Evolutionary conservation across 1,284 basidiomycete species (phyloP), one percentile per base, ranked within the genome.

Genomic region (Boletellus sp.): DNA sequence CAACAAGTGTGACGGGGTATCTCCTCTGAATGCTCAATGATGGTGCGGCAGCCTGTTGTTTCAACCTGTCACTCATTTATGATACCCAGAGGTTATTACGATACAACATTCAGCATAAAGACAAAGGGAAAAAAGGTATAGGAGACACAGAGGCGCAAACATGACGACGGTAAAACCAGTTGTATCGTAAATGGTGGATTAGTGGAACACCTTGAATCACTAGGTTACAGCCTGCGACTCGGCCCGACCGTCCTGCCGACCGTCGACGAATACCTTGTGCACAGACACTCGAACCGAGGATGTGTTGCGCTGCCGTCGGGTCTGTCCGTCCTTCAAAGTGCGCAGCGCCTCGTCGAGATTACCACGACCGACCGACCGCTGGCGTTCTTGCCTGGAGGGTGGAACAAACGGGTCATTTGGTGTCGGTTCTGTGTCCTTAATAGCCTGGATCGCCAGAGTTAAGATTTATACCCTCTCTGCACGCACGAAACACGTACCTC

Each of bases 331-430:
- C 33, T 85, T 82, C 72, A 94, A 81, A 54, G 85, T 91, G 33
- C 87, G 82, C 47, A 94, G 87, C 8, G 88, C 89, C 60, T 88
- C 81, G 60, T 94, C 91, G 37, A 93, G 70, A 51, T 88, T 86
- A 12, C 90, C 91, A 36, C 86, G 79, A 16, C 83, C 83, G 53
- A 89, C 65, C 2, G 88, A 85, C 13, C 59, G 75, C 71, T 26
- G 76, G 55, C 49, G 57, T 45, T 68, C 51, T 57, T 64, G 47
- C 67, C 65, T 42, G 55, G 58, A 39, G 59, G 62, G 45, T 57
- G 63, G 54, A 41, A n/a, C 37, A 50, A 60, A 35, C 28, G 30
- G 28, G 13, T 57, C 38, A 10, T 41, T 37, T 8, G 44, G 12
- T 13, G 33, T 38, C n/a, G 33, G n/a, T 18, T 49, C 26, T 18